Percentiles rank a stretch among this genome's conserved stretches.
Conservation (phyloP, 768 basidiomycete species). For the Russula abietina region DNA sequence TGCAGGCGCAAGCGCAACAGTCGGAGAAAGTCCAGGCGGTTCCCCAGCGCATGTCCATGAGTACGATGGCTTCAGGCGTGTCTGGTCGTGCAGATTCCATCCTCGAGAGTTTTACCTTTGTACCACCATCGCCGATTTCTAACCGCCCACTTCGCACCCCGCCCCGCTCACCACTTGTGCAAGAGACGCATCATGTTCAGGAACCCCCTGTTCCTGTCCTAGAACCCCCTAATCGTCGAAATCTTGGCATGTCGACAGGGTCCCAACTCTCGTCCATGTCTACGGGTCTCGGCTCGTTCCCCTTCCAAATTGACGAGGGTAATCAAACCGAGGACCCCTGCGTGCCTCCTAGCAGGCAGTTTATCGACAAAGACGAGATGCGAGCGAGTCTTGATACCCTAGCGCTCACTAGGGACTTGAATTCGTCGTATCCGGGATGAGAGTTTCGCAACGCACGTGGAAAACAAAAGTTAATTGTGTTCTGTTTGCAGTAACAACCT, state of each 20-base stretch:
- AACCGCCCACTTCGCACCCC: conserved; percentile 69
- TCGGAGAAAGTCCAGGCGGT: conserved; percentile 41
- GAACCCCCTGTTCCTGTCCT: conserved; percentile 5
- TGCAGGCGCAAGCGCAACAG: conserved; percentile 46
- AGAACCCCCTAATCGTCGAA: conserved; percentile 51
- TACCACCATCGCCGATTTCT: conserved; percentile 86
- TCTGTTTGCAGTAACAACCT: not conserved
- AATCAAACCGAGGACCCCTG: conserved; percentile 19
- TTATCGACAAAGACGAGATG: conserved; percentile 38
- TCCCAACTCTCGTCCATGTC: conserved; percentile 75
- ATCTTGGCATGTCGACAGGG: conserved; percentile 65
- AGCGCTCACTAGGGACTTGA: conserved; percentile 73
- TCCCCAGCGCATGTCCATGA: conserved; percentile 23
- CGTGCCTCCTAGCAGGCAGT: not conserved
- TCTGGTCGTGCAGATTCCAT: conserved; percentile 77
- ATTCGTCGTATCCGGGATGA: conserved; percentile 75
- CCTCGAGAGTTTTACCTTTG: conserved; percentile 82
- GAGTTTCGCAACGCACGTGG: conserved; percentile 10
- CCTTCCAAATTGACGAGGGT: conserved; percentile 68
- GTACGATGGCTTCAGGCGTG: conserved; percentile 54
- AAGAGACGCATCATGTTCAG: conserved; percentile 36
- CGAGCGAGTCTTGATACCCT: conserved; percentile 83
- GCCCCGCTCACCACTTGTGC: conserved; percentile 63
- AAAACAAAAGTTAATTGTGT: conserved; percentile 4
- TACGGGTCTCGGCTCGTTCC: conserved; percentile 77